phyloP scores from a whole-genome alignment of 73 alveolate species.

The Paramecium sexaurelia region DNA sequence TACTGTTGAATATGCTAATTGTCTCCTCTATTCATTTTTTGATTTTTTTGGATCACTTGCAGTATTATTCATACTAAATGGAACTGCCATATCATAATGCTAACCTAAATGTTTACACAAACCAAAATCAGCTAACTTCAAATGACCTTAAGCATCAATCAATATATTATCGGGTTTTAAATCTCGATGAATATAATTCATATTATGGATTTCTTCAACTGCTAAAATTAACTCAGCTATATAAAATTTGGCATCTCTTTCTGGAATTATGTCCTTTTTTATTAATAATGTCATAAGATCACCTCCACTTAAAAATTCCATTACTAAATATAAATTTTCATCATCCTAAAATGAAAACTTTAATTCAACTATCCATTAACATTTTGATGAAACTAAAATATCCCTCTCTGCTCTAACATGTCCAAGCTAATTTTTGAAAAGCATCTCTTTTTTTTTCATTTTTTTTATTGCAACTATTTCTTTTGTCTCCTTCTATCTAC shows the following conservation, averaged over 20 bases:
- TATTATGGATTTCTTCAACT: conserved; percentile 55
- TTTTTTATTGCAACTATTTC: conserved; percentile 79
- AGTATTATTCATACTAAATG: not conserved
- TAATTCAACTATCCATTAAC: conserved; percentile 67
- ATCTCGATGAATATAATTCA: conserved; percentile 65
- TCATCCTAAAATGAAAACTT: conserved; percentile 78
- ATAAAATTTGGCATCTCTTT: conserved; percentile 65
- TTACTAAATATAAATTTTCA: conserved; percentile 75
- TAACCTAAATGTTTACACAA: conserved; percentile 62
- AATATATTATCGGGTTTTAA: conserved; percentile 61
- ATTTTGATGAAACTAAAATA: conserved; percentile 70
- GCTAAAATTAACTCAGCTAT: conserved; percentile 65
- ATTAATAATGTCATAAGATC: conserved; percentile 82
- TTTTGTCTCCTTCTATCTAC: conserved; percentile 70
- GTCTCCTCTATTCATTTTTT: conserved; percentile 67
- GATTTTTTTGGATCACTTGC: conserved; percentile 77
- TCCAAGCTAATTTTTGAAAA: conserved; percentile 75
- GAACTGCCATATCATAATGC: conserved; percentile 52
- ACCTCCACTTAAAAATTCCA: conserved; percentile 88
- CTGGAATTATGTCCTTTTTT: conserved; percentile 59
- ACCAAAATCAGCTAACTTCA: conserved; percentile 61
- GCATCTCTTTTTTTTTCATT: conserved; percentile 80
- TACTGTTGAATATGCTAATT: conserved; percentile 93
- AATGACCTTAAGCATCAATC: conserved; percentile 55
- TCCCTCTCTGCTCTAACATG: conserved; percentile 85